Base-by-base conservation (phyloP, 495 filamentous ascomycete species). In the Aspergillus sclerotiicarbonarius region DNA sequence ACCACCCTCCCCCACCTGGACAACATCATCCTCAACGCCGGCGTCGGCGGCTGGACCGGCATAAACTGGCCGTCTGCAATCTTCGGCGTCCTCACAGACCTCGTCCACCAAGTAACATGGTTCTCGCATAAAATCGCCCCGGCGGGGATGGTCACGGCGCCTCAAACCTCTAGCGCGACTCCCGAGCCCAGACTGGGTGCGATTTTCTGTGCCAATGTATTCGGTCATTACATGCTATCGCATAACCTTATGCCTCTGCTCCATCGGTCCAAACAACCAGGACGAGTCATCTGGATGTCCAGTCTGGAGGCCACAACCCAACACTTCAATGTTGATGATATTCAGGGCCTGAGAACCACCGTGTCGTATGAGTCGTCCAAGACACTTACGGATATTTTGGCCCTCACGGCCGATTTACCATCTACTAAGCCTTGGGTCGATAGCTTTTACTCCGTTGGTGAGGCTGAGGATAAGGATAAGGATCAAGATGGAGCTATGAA, bases 151-250 rank as follows among this genome's bases (percentile, higher is more conserved):
- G 62, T 84, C 59, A 85, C 71, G 16, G 60, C 62, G 13, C 62
- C 63, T 9, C 75, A 77, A 49, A 73, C 67, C 8, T 46, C 48
- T 0, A 25, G 21, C 9, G 58, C 53, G 4, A 43, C 56, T 25
- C 25, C 25, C 21, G 83, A 88, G 54, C 82, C 84, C 1, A 72
- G 76, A 1, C 73, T 98, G 0, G 95, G 91, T 3, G 75, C 87
- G 51, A 82, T 97, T 7, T 98, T 97, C 71, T 88, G 86, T 69
- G 85, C 91, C 51, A 98, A 98, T 66, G 82, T 96, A 30, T 96
- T 98, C 66, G 94, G 95, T 0, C 94, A 98, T 72, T 98, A 98
- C 69, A 75, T 97, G 61, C 87, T 98, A 18, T 82, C 82, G 16
- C 92, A 96, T 68, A 86, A 87, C 56, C 78, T 96, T 3, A 75